These are phyloP conservation scores for Ustilago cynodontis DNA, from an alignment of 1,284 basidiomycete species.

Conservation along the genomic window DNA sequence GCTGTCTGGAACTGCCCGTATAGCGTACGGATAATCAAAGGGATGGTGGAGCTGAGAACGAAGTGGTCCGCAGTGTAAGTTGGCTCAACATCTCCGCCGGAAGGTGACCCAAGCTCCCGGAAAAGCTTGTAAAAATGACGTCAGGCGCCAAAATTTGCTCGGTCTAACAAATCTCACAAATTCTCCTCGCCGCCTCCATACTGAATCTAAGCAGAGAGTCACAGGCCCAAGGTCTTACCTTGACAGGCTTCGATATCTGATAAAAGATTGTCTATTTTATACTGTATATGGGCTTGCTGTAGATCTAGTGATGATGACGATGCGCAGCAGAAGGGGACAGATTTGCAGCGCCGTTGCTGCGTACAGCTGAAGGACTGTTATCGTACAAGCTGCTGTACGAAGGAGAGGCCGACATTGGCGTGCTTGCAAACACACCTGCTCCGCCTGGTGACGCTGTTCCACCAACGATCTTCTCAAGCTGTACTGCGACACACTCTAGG, in stretches of 20 bases:
- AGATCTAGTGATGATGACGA: slow-evolving; percentile 18
- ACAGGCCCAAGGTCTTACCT: not conserved
- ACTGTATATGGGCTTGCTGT: not conserved
- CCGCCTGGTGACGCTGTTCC: slow-evolving; percentile 11
- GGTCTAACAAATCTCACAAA: not conserved
- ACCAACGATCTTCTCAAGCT: slow-evolving; percentile 44
- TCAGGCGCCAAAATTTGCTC: not conserved
- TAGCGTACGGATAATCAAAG: not conserved
- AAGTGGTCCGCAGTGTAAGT: not conserved
- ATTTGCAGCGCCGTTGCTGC: slow-evolving; percentile 5
- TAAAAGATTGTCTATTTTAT: not conserved
- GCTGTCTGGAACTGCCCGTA: not conserved
- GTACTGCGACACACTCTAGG: slow-evolving; percentile 58
- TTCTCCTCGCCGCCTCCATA: too few relatives aligned
- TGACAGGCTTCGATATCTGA: not conserved
- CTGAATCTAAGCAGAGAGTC: not conserved
- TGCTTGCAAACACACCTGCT: slow-evolving; percentile 3
- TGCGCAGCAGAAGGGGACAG: slow-evolving; percentile 24
- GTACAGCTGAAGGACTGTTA: slow-evolving; percentile 9
- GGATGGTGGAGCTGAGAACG: not conserved
- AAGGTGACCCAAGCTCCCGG: slow-evolving; percentile 3
- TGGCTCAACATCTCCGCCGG: not conserved
- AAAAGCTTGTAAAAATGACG: not conserved
- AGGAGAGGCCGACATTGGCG: slow-evolving; percentile 27
- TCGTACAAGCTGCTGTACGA: slow-evolving; percentile 41